These are phyloP conservation scores for Guyanaporus albipodus DNA, from an alignment of 768 basidiomycete genomes.

Conservation along the genomic window DNA sequence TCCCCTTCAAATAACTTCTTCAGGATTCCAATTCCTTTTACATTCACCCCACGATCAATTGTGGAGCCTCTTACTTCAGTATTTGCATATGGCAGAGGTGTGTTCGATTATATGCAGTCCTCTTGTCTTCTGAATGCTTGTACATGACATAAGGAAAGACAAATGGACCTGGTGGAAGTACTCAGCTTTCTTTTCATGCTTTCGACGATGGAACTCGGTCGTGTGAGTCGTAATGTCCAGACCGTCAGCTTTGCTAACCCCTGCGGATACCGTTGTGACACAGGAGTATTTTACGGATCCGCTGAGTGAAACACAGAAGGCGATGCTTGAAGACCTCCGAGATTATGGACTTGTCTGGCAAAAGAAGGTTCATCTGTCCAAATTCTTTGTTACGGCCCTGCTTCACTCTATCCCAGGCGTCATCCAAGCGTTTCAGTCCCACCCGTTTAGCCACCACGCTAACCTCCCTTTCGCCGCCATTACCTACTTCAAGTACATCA, in stretches of 20 bases:
- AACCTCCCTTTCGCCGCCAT: slow-evolving; percentile 83
- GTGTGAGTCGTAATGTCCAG: slow-evolving; percentile 44
- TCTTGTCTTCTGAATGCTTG: slow-evolving; percentile 14
- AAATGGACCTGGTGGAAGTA: slow-evolving; percentile 91
- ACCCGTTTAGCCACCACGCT: slow-evolving; percentile 93
- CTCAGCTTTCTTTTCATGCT: slow-evolving; percentile 95
- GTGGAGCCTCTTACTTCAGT: slow-evolving; percentile 92
- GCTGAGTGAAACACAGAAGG: slow-evolving; percentile 71
- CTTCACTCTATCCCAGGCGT: slow-evolving; percentile 41
- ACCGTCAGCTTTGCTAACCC: background rate
- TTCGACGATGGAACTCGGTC: slow-evolving; percentile 92
- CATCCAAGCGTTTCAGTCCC: slow-evolving; percentile 83
- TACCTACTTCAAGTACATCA: slow-evolving; percentile 50
- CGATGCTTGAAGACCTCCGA: slow-evolving; percentile 88
- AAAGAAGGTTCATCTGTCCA: slow-evolving; percentile 50
- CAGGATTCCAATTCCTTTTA: slow-evolving; percentile 94
- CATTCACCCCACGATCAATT: slow-evolving; percentile 92
- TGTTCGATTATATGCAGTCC: slow-evolving; percentile 9
- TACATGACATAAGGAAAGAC: slow-evolving; percentile 54
- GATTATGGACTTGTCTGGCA: slow-evolving; percentile 96
- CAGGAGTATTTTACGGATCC: slow-evolving; percentile 89
- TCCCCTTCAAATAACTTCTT: slow-evolving; percentile 79
- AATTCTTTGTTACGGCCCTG: slow-evolving; percentile 9
- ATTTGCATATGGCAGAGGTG: slow-evolving; percentile 83
- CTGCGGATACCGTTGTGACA: background rate